Evolutionary conservation across 2,329 filamentous ascomycete genomes (phyloP).

Genomic region (Plectosphaerella sp.): DNA sequence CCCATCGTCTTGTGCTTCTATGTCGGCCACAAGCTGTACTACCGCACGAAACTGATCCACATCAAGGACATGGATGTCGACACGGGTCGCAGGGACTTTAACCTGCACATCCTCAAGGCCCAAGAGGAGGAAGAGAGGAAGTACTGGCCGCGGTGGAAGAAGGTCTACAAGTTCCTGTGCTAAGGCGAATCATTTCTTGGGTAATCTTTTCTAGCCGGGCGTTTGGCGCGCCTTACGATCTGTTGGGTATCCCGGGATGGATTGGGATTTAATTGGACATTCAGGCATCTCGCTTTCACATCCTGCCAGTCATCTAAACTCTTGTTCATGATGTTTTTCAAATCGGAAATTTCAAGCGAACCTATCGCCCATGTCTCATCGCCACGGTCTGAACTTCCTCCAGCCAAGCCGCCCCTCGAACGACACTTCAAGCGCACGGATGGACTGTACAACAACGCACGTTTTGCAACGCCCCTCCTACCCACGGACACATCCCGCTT

Average conservation of each 20-base stretch:
- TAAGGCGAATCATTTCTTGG: slow-evolving; percentile 25
- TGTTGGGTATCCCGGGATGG: background rate
- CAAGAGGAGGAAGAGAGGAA: slow-evolving; percentile 74
- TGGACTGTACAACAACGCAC: no score
- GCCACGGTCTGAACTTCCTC: no score
- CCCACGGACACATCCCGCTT: no score
- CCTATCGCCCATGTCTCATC: background rate
- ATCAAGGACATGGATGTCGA: slow-evolving; percentile 77
- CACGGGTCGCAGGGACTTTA: slow-evolving; percentile 81
- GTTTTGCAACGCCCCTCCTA: no score
- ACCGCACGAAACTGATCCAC: slow-evolving; percentile 62
- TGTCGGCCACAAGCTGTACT: slow-evolving; percentile 70
- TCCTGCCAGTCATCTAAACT: background rate
- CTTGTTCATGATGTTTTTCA: background rate
- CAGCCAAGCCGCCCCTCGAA: no score
- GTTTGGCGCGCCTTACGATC: background rate
- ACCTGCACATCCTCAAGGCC: slow-evolving; percentile 70
- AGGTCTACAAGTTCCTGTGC: slow-evolving; percentile 68
- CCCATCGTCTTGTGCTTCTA: slow-evolving; percentile 68
- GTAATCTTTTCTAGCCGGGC: background rate
- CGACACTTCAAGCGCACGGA: no score
- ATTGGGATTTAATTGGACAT: background rate
- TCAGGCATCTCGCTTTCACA: background rate
- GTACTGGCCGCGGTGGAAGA: slow-evolving; percentile 74
- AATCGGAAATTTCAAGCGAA: no score